Evolutionary conservation across 129 eudicot species (phyloP).

Genomic region (sunflower (Helianthus annuus)): DNA sequence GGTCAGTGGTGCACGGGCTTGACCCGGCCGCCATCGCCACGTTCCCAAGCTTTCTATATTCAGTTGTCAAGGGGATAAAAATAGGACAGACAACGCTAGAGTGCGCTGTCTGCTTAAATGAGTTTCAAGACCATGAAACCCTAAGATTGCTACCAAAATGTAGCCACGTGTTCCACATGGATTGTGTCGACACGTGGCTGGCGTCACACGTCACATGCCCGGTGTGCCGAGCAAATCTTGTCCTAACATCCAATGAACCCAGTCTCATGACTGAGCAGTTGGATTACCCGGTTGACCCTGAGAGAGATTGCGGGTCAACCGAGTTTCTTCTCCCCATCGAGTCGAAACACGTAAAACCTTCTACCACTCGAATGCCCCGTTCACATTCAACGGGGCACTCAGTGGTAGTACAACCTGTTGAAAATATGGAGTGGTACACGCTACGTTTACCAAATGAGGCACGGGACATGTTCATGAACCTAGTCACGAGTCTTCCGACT

Average conservation of each 20-base stretch:
- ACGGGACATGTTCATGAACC: slow-evolving; percentile 26
- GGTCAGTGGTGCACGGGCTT: slow-evolving; percentile 52
- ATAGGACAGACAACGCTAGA: slow-evolving; percentile 54
- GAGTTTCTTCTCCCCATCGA: slow-evolving; percentile 28
- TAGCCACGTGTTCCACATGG: slow-evolving; percentile 58
- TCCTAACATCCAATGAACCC: slow-evolving; percentile 31
- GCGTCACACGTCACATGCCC: slow-evolving; percentile 64
- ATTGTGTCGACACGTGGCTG: slow-evolving; percentile 66
- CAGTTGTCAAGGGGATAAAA: slow-evolving; percentile 54
- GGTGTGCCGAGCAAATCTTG: slow-evolving; percentile 57
- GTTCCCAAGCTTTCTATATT: slow-evolving; percentile 48
- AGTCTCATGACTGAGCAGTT: neutral
- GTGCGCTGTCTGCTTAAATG: slow-evolving; percentile 66
- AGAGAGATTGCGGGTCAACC: slow-evolving; percentile 20
- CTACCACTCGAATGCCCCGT: slow-evolving; percentile 36
- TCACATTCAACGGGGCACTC: slow-evolving; percentile 71
- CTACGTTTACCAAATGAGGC: slow-evolving; percentile 62
- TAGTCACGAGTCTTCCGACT: slow-evolving; percentile 23
- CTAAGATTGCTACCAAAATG: slow-evolving; percentile 59
- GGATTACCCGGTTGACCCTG: neutral
- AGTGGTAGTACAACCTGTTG: slow-evolving; percentile 35
- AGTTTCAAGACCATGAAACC: slow-evolving; percentile 57
- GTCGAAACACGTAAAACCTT: neutral
- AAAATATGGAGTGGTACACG: slow-evolving; percentile 55
- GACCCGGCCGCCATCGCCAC: slow-evolving; percentile 44